Conservation (phyloP, 1,139 yeast species). For the Kodamaea sp. region DNA sequence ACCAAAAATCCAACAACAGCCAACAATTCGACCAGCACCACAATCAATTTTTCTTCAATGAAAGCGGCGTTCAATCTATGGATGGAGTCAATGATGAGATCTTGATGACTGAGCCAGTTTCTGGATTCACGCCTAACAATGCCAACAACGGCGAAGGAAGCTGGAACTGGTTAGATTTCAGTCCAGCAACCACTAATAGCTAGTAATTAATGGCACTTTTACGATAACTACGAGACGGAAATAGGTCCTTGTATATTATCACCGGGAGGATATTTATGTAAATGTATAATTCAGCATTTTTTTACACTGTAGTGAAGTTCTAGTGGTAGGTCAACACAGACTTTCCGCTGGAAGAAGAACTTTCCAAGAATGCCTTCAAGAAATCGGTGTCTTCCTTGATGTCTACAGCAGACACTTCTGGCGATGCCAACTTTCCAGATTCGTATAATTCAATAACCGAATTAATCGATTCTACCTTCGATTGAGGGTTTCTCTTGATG, state of each 20-base stretch:
- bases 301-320: too few species aligned
- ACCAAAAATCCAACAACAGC: background rate
- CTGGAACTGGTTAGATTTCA: slow-evolving; percentile 22
- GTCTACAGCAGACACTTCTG: slow-evolving; percentile 9
- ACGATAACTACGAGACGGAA: background rate
- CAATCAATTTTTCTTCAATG: slow-evolving; percentile 5
- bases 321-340: too few species aligned
- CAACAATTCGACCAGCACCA: slow-evolving; percentile 6
- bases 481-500: slow-evolving; percentile 17
- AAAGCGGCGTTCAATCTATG: slow-evolving; percentile 5
- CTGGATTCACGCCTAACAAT: slow-evolving; percentile 5
- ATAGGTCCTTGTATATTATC: too few species aligned
- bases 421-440: slow-evolving; percentile 13
- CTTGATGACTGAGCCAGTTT: slow-evolving; percentile 11
- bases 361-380: slow-evolving; percentile 1
- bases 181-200: slow-evolving; percentile 11
- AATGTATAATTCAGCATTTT: too few species aligned
- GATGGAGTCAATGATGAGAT: slow-evolving; percentile 19
- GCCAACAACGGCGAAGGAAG: slow-evolving; percentile 8
- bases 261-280: too few species aligned
- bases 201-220: background rate
- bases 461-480: slow-evolving; percentile 16
- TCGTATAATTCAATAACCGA: slow-evolving; percentile 15
- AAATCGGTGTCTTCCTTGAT: slow-evolving; percentile 9
- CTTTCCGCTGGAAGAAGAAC: background rate